Evolutionary conservation across 768 basidiomycete genomes (phyloP), one percentile per base, ranked within the genome.

Genomic region (Xerocomus potaroensis): DNA sequence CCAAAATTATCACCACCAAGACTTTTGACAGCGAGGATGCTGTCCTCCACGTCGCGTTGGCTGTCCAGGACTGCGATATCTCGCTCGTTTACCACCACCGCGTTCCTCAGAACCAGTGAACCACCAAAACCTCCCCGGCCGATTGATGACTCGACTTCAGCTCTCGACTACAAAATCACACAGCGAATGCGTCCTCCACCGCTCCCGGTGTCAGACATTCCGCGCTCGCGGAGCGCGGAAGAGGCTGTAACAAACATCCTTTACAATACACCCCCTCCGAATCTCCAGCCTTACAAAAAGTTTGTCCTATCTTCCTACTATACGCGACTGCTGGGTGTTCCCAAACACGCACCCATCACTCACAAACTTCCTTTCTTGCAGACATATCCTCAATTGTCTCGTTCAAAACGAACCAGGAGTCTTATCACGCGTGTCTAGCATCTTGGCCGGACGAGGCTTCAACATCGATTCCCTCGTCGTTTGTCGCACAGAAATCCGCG

Each of bases 361-460:
- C 26, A 55, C 27, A 35, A 34, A 14, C 26, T 22, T 45, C 1
- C 52, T 43, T 38, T 45, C 43, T 43, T 53, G 45, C 59, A 97
- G 93, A 66, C 95, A 98, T 63, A 80, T 94, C 48, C 78, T 98
- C 52, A 98, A 99, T 71, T 97, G 94, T 67, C 82, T 99, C 50
- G 96, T 98, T 4, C 96, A 99, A 69, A 97, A 99, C 65, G 96
- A 99, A 70, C 96, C 96, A 3, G 96, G 96, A 60, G 96, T 99
- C n/a, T 79, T 99, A 11, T 96, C 95, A 23, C 87, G 96, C 57
- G 93, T 99, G 3, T 95, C 95, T 6, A 96, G 96, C 45, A 97
- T 95, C 60, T 78, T 99, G 19, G 96, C 96, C 16, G 96, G 91
- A 33, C 77, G 96, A 54, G 96, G 96, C 4, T 96, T 99, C 77